Conservation (phyloP, 2,329 filamentous ascomycete genomes). For the Aureobasidium sp. region DNA sequence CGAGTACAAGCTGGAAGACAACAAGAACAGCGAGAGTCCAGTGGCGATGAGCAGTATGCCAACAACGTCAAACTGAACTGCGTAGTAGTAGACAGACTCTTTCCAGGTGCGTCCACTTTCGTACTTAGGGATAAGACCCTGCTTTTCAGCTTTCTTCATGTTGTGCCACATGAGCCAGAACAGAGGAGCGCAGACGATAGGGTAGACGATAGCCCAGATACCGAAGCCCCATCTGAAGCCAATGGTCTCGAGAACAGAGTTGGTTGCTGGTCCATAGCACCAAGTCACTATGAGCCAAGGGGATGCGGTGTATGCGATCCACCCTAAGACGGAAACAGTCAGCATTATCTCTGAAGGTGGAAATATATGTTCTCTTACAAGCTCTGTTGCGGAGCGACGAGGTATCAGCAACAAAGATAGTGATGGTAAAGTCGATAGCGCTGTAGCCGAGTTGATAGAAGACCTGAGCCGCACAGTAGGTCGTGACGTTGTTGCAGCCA, state of each 20-base stretch:
- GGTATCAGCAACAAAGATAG: slow-evolving; percentile 28
- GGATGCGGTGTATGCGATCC: slow-evolving; percentile 25
- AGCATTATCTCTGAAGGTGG: too few relatives aligned
- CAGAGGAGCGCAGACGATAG: slow-evolving; percentile 22
- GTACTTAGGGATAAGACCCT: slow-evolving; percentile 20
- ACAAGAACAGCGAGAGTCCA: slow-evolving; percentile 33
- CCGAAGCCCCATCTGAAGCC: slow-evolving; percentile 27
- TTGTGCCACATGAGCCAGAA: slow-evolving; percentile 23
- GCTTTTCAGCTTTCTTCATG: slow-evolving; percentile 22
- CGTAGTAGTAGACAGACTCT: slow-evolving; percentile 22
- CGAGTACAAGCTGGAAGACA: slow-evolving; percentile 15
- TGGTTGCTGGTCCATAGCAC: slow-evolving; percentile 22
- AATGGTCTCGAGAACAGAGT: slow-evolving; percentile 20
- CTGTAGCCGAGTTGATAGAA: slow-evolving; percentile 26
- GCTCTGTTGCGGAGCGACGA: slow-evolving; percentile 26
- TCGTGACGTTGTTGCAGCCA: slow-evolving; percentile 21
- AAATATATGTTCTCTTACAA: neutral
- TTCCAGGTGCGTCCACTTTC: slow-evolving; percentile 18
- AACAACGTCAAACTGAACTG: slow-evolving; percentile 26
- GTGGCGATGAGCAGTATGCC: slow-evolving; percentile 22
- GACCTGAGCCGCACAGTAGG: slow-evolving; percentile 25
- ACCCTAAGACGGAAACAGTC: slow-evolving; percentile 9
- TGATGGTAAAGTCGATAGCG: slow-evolving; percentile 24
- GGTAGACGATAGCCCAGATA: slow-evolving; percentile 25
- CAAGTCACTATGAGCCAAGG: slow-evolving; percentile 28